Base-by-base conservation (phyloP, 768 basidiomycete species). In the Exsudoporus frostii region DNA sequence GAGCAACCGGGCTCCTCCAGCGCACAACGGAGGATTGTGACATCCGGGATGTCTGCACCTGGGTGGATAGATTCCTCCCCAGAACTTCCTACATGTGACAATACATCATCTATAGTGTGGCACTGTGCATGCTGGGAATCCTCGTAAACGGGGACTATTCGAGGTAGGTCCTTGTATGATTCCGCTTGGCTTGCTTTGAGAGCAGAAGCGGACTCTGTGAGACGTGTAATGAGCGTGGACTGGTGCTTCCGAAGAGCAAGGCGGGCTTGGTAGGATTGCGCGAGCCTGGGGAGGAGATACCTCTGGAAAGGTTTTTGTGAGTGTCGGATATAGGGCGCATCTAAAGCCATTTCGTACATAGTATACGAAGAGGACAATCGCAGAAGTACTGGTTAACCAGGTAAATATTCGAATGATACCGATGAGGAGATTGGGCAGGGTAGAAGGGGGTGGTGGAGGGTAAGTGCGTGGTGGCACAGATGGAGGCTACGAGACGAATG, bases 391-490 rank as follows among this genome's bases (percentile, higher is more conserved):
- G 2, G 78, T 74, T 51, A 88, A 63, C 90, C 88, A 91, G 7
- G 73, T 71, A 45, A 86, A 77, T 19, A 89, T 68, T 39, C 86
- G 79, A 24, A 74, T 69, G 17, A 84, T 68, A 3, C 84, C 87
- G 11, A 83, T 66, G n/a, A 91, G 71, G 36, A 90, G 75, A 41
- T 76, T 75, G 0, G 88, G 88, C 1, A 91, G 70, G 59, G 79
- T 81, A 4, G 88, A 90, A 3, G 87, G 87, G 5, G 83, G 80
- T 11, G 75, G 79, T 54, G 79, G 80, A 4, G 88, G 88, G 60
- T 91, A 91, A 44, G 84, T 83, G 58, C 86, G 79, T 0, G 88
- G 86, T 19, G 88, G 88, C 33, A 91, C 68, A 6, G 67, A 52
- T 9, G 85, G 87, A 11, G 67, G 61, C 62, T 73, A 63, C 14